These are phyloP conservation scores for Diaporthe vexans DNA, from an alignment of 2,329 filamentous ascomycete genomes.

Conservation along the genomic window DNA sequence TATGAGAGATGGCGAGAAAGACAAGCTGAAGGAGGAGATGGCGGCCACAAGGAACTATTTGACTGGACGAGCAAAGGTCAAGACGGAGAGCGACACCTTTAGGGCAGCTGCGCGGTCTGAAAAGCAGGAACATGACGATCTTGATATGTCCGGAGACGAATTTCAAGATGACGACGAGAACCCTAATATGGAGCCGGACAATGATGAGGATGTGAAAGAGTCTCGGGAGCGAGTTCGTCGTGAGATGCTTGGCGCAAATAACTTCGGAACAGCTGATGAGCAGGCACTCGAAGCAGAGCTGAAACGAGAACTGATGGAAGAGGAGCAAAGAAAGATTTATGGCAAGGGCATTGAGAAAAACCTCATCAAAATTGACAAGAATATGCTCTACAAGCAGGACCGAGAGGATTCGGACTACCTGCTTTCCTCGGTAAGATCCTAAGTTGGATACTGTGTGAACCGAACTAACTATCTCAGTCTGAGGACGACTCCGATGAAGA, in stretches of 20 bases:
- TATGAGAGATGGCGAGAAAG: slow-evolving; percentile 75
- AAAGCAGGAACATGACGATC: slow-evolving; percentile 78
- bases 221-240: slow-evolving; percentile 80
- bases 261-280: slow-evolving; percentile 81
- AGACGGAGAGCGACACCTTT: slow-evolving; percentile 77
- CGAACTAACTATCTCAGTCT: slow-evolving; percentile 54
- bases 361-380: slow-evolving; percentile 86
- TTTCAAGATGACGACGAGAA: slow-evolving; percentile 93
- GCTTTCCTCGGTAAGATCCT: slow-evolving; percentile 51
- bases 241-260: slow-evolving; percentile 88
- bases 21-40: slow-evolving; percentile 70
- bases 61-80: slow-evolving; percentile 71
- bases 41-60: slow-evolving; percentile 69
- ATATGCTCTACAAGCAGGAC: slow-evolving; percentile 85
- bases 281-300: slow-evolving; percentile 81
- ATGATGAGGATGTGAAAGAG: slow-evolving; percentile 85
- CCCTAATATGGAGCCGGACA: slow-evolving; percentile 79
- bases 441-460: slow-evolving; percentile 19
- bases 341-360: slow-evolving; percentile 86
- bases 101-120: slow-evolving; percentile 72
- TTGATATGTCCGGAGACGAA: slow-evolving; percentile 77
- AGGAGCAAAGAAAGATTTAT: slow-evolving; percentile 76
- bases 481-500: slow-evolving; percentile 67
- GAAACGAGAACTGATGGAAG: slow-evolving; percentile 77
- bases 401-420: slow-evolving; percentile 56